Conservation (phyloP, 2,329 filamentous ascomycete species). For the Periconia sp. region DNA sequence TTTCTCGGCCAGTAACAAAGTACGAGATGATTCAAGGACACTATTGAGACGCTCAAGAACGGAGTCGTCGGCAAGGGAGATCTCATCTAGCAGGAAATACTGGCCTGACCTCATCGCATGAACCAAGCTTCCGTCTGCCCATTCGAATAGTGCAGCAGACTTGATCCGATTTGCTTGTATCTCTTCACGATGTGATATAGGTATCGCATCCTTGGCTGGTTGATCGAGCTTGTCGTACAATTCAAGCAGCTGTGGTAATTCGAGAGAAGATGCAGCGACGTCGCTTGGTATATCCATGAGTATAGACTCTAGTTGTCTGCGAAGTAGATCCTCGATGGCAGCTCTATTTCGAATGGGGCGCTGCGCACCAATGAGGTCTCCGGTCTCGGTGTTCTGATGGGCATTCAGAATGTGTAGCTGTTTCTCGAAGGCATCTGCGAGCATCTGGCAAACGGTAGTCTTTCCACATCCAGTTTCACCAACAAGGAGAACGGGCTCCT, state of each 20-base stretch:
- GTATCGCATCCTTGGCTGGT: constrained; percentile 54
- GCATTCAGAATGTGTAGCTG: constrained; percentile 91
- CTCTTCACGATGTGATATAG: constrained; percentile 45
- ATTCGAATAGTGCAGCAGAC: constrained; percentile 89
- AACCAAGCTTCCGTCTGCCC: constrained; percentile 92
- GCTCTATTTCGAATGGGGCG: constrained; percentile 86
- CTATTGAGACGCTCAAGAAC: constrained; percentile 96
- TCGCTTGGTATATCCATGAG: constrained; percentile 20
- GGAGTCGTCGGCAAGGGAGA: constrained; percentile 96
- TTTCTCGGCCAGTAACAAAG: constrained; percentile 90
- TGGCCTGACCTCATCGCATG: constrained; percentile 90
- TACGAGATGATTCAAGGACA: constrained; percentile 86
- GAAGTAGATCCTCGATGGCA: constrained; percentile 70
- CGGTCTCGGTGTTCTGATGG: constrained; percentile 97
- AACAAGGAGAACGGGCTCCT: constrained; percentile 91
- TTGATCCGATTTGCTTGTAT: constrained; percentile 63
- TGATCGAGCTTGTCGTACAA: constrained; percentile 63
- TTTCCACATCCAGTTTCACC: constrained; percentile 98
- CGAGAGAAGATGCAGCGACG: constrained; percentile 12
- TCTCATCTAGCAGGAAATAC: constrained; percentile 95
- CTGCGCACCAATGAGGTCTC: constrained; percentile 95
- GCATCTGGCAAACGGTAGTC: constrained; percentile 91
- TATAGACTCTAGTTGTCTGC: constrained; percentile 62
- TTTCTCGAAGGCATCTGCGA: constrained; percentile 79
- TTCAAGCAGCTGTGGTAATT: constrained; percentile 62